Conservation (phyloP, 352 stramenopile genomes). For the Pythium chondricola region DNA sequence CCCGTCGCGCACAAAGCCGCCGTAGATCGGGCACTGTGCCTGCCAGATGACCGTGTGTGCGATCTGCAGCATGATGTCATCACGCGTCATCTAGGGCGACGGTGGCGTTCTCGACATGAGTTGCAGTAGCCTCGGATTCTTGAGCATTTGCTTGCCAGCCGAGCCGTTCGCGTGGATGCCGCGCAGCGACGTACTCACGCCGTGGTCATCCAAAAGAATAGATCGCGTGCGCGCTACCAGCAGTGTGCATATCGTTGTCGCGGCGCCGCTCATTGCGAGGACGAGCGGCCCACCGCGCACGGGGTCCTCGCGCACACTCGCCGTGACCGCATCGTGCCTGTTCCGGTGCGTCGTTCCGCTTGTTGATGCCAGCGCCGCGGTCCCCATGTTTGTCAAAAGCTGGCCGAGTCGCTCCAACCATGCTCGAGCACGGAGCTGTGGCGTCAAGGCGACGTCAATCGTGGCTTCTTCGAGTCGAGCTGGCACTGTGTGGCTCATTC, state of each 20-base stretch:
- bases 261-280: not conserved
- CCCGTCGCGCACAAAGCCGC: too few relatives aligned
- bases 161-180: slow-evolving; percentile 1
- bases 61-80: too few relatives aligned
- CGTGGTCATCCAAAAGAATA: not conserved
- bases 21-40: too few relatives aligned
- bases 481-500: not conserved
- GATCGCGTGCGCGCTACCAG: not conserved
- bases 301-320: not conserved
- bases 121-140: too few relatives aligned
- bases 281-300: not conserved
- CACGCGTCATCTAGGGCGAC: too few relatives aligned
- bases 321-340: not conserved
- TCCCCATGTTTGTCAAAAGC: not conserved
- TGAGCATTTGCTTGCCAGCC: too few relatives aligned
- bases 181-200: not conserved
- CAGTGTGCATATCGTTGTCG: slow-evolving; percentile 2
- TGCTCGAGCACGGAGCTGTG: not conserved
- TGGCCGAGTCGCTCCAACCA: not conserved
- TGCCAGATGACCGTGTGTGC: too few relatives aligned
- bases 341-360: too few relatives aligned
- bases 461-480: not conserved
- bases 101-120: too few relatives aligned
- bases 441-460: not conserved
- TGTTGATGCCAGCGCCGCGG: not conserved